Base-by-base conservation (phyloP, 306 rosid species). In the Cicer yamashitae region DNA sequence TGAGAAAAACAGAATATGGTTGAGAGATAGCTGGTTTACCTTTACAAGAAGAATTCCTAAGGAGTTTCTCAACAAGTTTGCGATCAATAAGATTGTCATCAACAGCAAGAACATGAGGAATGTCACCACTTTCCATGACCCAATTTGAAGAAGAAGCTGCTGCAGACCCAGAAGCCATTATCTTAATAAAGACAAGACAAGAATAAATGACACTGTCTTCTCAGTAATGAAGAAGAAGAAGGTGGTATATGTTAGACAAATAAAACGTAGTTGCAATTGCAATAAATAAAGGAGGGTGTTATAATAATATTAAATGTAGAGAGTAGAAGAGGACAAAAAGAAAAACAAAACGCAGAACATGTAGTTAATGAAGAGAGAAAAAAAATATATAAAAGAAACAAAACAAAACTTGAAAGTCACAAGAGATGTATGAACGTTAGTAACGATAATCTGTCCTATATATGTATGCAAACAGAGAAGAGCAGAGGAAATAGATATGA, bases 81-180 rank as follows among this genome's bases (percentile, higher is more conserved):
- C 97, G 93, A 82, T 94, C 98, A 76, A 88, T 78, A 43, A 88
- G 77, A 64, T 67, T 91, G 71, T 94, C 98, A 78, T 94, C 98
- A 38, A 94, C 97, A 43, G 97, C 98, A n/a, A 94, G 80, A 81
- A 94, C 97, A 77, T 94, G 98, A 58, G 94, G 97, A 58, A 84
- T 83, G 10, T 77, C 91, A 25, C 80, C 86, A 83, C 34, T 83
- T 67, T 86, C 93, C 91, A 85, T 88, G 71, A 76, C 77, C 83
- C 80, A 79, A 76, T 78, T 82, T 68, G 86, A 56, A 54, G 88
- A 77, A 22, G 7, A 3, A 13, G 89, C 50, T 43, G 90, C 73
- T 68, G 59, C 54, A 51, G 57, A 14, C 34, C 34, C 34, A 77
- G 88, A 76, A 75, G 85, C 88, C 93, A 83, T 88, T 56, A 65